Conservation (phyloP, 805 yeast species). For the Yarrowia bubula region DNA sequence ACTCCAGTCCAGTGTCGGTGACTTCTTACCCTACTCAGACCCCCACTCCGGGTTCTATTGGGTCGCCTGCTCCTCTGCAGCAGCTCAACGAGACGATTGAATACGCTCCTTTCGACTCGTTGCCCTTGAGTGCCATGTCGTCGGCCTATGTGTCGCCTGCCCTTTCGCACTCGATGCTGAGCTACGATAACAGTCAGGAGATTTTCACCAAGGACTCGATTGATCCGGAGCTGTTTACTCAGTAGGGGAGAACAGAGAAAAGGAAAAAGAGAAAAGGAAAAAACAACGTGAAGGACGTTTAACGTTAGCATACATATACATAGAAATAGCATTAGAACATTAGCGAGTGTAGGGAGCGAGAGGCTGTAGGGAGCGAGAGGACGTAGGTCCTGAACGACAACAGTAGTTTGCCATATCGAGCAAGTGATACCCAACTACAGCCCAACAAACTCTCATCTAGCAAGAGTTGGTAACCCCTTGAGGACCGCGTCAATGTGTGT, state of each 20-base stretch:
- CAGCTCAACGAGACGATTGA: constrained; percentile 19
- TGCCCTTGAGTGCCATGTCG: constrained; percentile 15
- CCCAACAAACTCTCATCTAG: too few species aligned
- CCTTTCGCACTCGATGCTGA: not conserved
- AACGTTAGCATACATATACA: constrained; percentile 5
- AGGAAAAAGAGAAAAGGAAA: not conserved
- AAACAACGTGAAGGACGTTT: too few species aligned
- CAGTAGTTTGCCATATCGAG: too few species aligned
- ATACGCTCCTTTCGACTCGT: constrained; percentile 9
- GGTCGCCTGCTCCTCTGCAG: constrained; percentile 17
- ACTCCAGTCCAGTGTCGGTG: not conserved
- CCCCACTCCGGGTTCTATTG: constrained; percentile 17
- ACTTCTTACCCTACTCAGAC: constrained; percentile 20
- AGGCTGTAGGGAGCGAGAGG: too few species aligned
- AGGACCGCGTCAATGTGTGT: too few species aligned
- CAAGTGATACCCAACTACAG: too few species aligned
- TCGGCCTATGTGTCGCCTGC: constrained; percentile 12
- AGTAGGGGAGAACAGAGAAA: not conserved
- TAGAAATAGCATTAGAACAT: not conserved
- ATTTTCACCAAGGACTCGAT: not conserved
- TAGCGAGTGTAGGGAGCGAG: too few species aligned
- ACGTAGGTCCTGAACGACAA: too few species aligned
- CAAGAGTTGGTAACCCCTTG: too few species aligned
- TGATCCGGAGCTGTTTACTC: constrained; percentile 14
- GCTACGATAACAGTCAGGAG: not conserved